phyloP scores from a whole-genome alignment of 495 filamentous ascomycete genomes.

The Pseudevernia furfuracea region DNA sequence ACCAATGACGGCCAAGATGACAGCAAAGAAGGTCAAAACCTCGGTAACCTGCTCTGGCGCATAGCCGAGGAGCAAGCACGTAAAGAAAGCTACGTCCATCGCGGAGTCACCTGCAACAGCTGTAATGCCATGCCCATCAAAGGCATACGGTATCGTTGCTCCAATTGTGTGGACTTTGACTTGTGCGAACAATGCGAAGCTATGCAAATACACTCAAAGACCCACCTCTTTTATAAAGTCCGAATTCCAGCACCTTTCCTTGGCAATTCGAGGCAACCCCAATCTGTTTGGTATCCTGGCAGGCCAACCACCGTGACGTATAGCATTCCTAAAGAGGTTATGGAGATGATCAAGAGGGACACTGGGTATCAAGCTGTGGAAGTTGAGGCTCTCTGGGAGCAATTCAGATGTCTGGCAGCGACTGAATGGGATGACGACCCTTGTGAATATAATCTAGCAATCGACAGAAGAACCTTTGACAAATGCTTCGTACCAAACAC shows the following conservation, averaged over 20 bases:
- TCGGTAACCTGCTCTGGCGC: slow-evolving; percentile 64
- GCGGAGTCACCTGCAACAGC: slow-evolving; percentile 86
- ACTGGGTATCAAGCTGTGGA: slow-evolving; percentile 75
- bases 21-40: slow-evolving; percentile 56
- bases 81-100: slow-evolving; percentile 82
- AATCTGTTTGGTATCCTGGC: slow-evolving; percentile 84
- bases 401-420: slow-evolving; percentile 86
- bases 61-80: slow-evolving; percentile 78
- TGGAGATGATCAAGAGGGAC: slow-evolving; percentile 57
- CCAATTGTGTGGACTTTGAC: slow-evolving; percentile 89
- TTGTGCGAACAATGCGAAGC: slow-evolving; percentile 85
- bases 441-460: slow-evolving; percentile 65
- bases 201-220: slow-evolving; percentile 76
- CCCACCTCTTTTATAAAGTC: slow-evolving; percentile 93
- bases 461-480: slow-evolving; percentile 86
- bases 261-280: slow-evolving; percentile 57
- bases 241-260: slow-evolving; percentile 64
- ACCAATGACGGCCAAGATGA: slow-evolving; percentile 11
- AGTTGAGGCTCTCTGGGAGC: slow-evolving; percentile 89
- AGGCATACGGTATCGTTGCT: slow-evolving; percentile 83
- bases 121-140: slow-evolving; percentile 81
- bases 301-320: slow-evolving; percentile 61
- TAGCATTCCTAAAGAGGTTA: slow-evolving; percentile 55
- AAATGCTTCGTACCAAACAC: slow-evolving; percentile 78
- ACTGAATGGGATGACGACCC: slow-evolving; percentile 80